phyloP scores from a whole-genome alignment of 805 yeast species.

The Kazachstania africana region DNA sequence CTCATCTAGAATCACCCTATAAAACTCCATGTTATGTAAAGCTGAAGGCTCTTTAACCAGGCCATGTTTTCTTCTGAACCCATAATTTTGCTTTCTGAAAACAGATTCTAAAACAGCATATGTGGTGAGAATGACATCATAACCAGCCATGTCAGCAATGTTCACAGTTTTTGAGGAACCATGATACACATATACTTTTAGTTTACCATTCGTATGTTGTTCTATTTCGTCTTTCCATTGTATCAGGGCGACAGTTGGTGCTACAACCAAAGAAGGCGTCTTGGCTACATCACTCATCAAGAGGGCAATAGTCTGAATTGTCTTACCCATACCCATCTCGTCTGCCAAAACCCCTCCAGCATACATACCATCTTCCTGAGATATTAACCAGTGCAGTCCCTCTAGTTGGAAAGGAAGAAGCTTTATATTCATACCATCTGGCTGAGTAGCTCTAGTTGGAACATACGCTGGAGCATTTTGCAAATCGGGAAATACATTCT shows the following conservation, averaged over 20 bases:
- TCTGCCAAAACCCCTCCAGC: slow-evolving; percentile 92
- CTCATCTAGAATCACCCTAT: slow-evolving; percentile 85
- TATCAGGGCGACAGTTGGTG: slow-evolving; percentile 97
- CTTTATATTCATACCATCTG: slow-evolving; percentile 60
- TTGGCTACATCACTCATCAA: slow-evolving; percentile 57
- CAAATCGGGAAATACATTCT: slow-evolving; percentile 58
- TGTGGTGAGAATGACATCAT: slow-evolving; percentile 79
- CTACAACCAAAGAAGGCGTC: slow-evolving; percentile 78
- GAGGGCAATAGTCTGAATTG: slow-evolving; percentile 88
- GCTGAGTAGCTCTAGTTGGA: slow-evolving; percentile 57
- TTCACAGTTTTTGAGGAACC: slow-evolving; percentile 68
- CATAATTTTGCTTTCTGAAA: slow-evolving; percentile 69
- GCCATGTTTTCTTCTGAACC: slow-evolving; percentile 65
- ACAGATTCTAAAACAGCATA: slow-evolving; percentile 87
- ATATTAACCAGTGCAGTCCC: slow-evolving; percentile 79
- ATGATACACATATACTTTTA: slow-evolving; percentile 67
- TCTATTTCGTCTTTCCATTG: slow-evolving; percentile 95
- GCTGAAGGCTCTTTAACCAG: slow-evolving; percentile 64
- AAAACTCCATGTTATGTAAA: slow-evolving; percentile 63
- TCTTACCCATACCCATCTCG: slow-evolving; percentile 99
- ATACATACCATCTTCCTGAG: slow-evolving; percentile 70
- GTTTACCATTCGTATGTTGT: slow-evolving; percentile 60
- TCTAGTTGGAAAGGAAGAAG: slow-evolving; percentile 87
- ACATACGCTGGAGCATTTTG: slow-evolving; percentile 34
- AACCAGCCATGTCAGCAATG: slow-evolving; percentile 37